These are phyloP conservation scores for Cicer arietinum DNA, from an alignment of 306 rosid genomes.

Conservation along the genomic window DNA sequence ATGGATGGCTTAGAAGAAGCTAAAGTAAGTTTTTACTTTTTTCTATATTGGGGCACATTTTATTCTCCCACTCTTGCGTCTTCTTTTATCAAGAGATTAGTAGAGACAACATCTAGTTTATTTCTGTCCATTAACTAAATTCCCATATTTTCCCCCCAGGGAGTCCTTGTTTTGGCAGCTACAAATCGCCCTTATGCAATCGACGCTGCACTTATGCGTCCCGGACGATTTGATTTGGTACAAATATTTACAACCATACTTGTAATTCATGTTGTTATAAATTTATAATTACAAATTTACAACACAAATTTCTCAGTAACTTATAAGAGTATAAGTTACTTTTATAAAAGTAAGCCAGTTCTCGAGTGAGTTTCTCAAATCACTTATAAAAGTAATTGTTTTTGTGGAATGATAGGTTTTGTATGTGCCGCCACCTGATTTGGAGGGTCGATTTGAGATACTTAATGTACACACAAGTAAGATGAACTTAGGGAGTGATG, in stretches of 20 bases:
- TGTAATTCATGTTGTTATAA: conserved; percentile 2
- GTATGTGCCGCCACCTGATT: conserved; percentile 92
- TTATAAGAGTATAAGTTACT: no score
- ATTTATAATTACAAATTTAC: no score
- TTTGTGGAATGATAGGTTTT: conserved; percentile 63
- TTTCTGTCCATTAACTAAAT: conserved; percentile 9
- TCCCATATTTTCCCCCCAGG: conserved; percentile 52
- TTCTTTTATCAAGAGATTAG: conserved; percentile 32
- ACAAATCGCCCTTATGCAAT: conserved; percentile 93
- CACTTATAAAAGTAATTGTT: neutral
- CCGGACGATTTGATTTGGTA: conserved; percentile 93
- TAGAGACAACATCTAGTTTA: conserved; percentile 27
- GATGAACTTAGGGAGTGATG: conserved; percentile 64
- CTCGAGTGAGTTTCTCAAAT: no score
- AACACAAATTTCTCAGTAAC: no score
- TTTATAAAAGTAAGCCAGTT: no score
- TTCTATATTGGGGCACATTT: conserved; percentile 13
- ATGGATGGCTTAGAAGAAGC: conserved; percentile 98
- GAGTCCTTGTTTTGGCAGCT: conserved; percentile 93
- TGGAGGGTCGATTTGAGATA: conserved; percentile 82
- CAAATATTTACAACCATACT: conserved; percentile 15
- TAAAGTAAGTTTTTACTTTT: conserved; percentile 57
- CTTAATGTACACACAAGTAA: conserved; percentile 74
- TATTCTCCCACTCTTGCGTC: neutral
- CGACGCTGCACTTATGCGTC: conserved; percentile 92